Conservation (phyloP, 495 filamentous ascomycete genomes). For the Pseudomonodictys pantanalensis region DNA sequence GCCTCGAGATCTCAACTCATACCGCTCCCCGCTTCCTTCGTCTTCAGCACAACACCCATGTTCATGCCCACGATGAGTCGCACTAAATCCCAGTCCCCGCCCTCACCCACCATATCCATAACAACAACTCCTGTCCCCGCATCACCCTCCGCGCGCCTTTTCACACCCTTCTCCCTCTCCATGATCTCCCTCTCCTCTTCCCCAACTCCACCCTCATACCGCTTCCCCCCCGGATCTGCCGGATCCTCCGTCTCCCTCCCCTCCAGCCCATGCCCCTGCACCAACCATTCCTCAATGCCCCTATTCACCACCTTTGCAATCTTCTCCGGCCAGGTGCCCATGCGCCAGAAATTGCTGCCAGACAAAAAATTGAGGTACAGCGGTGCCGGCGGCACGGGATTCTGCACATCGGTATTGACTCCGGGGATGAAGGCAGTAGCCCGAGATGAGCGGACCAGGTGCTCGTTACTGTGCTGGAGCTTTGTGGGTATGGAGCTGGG, state of each 20-base stretch:
- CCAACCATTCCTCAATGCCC: conserved; percentile 76
- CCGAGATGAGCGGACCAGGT: conserved; percentile 68
- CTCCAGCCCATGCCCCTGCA: conserved; percentile 57
- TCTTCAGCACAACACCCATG: conserved; percentile 56
- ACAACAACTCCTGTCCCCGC: conserved; percentile 89
- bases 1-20: neutral
- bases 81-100: conserved; percentile 92
- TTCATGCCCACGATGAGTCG: conserved; percentile 92
- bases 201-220: conserved; percentile 40
- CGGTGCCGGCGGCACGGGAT: conserved; percentile 47
- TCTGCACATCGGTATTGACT: conserved; percentile 46
- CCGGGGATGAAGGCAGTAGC: conserved; percentile 41
- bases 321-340: conserved; percentile 87
- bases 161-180: conserved; percentile 28
- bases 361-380: conserved; percentile 89
- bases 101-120: conserved; percentile 85
- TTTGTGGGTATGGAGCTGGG: conserved; percentile 75
- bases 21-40: conserved; percentile 36
- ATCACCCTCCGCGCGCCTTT: conserved; percentile 65
- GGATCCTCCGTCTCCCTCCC: too few species aligned
- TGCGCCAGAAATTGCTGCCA: conserved; percentile 89
- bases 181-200: conserved; percentile 26
- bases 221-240: conserved; percentile 31
- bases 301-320: conserved; percentile 92
- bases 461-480: conserved; percentile 66